Evolutionary conservation across 2,329 filamentous ascomycete genomes (phyloP).

Genomic region (Talaromyces islandicus): DNA sequence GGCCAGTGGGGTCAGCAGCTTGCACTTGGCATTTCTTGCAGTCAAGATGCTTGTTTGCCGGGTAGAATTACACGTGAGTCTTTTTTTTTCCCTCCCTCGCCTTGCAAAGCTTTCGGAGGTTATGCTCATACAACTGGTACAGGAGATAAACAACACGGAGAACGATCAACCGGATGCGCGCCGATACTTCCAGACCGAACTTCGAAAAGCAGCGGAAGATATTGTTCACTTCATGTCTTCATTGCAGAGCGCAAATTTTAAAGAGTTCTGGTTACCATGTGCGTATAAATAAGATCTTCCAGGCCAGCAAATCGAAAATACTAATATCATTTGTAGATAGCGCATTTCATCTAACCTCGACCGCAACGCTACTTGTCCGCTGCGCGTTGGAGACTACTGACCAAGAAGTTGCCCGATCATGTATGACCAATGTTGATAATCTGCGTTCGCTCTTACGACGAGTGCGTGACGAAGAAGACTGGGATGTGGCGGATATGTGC

Average conservation of each 20-base stretch:
- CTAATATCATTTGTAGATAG: conserved; percentile 29
- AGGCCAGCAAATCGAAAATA: neutral
- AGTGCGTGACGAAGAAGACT: conserved; percentile 46
- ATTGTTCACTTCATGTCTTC: conserved; percentile 47
- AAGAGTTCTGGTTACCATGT: conserved; percentile 50
- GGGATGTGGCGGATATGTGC: conserved; percentile 52
- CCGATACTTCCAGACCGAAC: conserved; percentile 43
- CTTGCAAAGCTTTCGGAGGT: neutral
- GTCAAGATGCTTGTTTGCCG: conserved; percentile 44
- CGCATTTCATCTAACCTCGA: conserved; percentile 49
- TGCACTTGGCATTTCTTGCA: conserved; percentile 40
- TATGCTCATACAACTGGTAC: conserved; percentile 1
- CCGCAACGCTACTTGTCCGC: conserved; percentile 48
- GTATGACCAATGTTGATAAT: conserved; percentile 42
- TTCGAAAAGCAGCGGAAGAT: conserved; percentile 37
- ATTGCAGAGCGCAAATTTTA: conserved; percentile 41
- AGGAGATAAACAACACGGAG: conserved; percentile 39
- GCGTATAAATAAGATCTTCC: conserved; percentile 15
- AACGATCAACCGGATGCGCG: conserved; percentile 43
- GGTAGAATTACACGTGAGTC: conserved; percentile 41
- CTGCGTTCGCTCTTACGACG: conserved; percentile 43
- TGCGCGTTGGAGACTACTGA: conserved; percentile 48
- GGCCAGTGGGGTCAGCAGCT: conserved; percentile 37
- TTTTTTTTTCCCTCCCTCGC: no score
- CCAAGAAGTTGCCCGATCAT: conserved; percentile 38